phyloP scores from a whole-genome alignment of 1,139 yeast species.

The Sugiyamaella neomexicana region DNA sequence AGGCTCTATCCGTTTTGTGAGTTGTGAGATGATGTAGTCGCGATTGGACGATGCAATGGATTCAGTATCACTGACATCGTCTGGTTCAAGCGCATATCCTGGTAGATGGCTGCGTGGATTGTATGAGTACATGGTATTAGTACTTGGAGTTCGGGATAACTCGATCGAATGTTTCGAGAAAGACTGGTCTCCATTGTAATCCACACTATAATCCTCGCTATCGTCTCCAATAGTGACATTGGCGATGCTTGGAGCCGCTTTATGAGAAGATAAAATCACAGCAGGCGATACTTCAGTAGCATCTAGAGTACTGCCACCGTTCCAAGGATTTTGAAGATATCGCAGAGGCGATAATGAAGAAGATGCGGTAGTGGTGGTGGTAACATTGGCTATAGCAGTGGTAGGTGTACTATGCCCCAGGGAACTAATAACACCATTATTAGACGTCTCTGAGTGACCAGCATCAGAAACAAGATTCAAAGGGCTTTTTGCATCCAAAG shows the following conservation, averaged over 20 bases:
- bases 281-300: constrained; percentile 6
- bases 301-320: not conserved
- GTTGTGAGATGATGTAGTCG: constrained; percentile 26
- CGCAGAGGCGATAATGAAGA: constrained; percentile 14
- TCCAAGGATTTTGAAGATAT: constrained; percentile 17
- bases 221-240: constrained; percentile 19
- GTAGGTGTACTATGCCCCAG: not conserved
- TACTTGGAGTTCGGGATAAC: constrained; percentile 32
- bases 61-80: constrained; percentile 35
- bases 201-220: constrained; percentile 9
- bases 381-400: not conserved
- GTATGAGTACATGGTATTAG: constrained; percentile 28
- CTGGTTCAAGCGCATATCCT: constrained; percentile 34
- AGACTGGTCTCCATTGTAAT: not conserved
- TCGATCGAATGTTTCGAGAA: constrained; percentile 10
- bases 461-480: too few species aligned
- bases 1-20: constrained; percentile 25
- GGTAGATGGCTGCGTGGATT: constrained; percentile 33
- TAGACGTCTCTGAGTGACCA: not conserved
- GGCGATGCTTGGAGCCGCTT: constrained; percentile 25
- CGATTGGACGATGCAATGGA: constrained; percentile 32
- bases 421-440: not conserved
- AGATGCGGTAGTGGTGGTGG: not conserved
- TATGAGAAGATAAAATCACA: constrained; percentile 16
- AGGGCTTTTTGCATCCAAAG: not conserved